A percentile compares a stretch with the other conserved stretches of the same genome.
Evolutionary conservation across 2,329 filamentous ascomycete species (phyloP).

Genomic region (Sclerotinia sclerotiorum): DNA sequence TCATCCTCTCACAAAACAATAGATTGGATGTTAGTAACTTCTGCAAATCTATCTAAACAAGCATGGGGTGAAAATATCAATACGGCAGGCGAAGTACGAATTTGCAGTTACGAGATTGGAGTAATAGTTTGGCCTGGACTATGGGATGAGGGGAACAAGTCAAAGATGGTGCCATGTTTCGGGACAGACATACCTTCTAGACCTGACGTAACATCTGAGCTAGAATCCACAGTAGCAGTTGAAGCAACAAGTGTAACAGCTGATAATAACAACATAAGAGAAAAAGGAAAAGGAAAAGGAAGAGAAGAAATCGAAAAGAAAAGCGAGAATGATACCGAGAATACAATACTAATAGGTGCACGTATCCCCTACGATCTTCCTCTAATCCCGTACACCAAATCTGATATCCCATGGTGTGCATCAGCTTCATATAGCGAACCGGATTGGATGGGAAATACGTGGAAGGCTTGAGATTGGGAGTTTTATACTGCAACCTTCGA

Average conservation of each 20-base stretch:
- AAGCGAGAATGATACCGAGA: constrained; percentile 24
- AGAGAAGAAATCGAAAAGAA: constrained; percentile 9
- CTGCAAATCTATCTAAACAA: constrained; percentile 88
- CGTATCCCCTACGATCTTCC: constrained; percentile 84
- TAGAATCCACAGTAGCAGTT: constrained; percentile 23
- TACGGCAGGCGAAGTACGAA: constrained; percentile 59
- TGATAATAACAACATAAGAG: constrained; percentile 27
- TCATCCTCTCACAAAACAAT: constrained; percentile 47
- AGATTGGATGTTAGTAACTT: constrained; percentile 84
- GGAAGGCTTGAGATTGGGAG: constrained; percentile 8
- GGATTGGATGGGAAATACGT: constrained; percentile 48
- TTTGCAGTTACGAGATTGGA: constrained; percentile 81
- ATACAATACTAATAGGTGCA: constrained; percentile 60
- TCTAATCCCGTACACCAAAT: constrained; percentile 60
- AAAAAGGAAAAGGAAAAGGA: constrained; percentile 32
- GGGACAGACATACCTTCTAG: constrained; percentile 54
- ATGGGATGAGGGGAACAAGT: constrained; percentile 43
- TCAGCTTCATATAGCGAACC: constrained; percentile 57
- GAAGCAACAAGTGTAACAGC: neutral
- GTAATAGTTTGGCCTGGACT: constrained; percentile 78
- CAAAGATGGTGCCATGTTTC: constrained; percentile 68
- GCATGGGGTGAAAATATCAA: constrained; percentile 74
- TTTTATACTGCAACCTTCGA: too few relatives aligned
- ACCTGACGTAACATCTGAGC: constrained; percentile 40
- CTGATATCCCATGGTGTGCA: constrained; percentile 77